Base-by-base conservation (phyloP, 306 rosid species). In the Hippophae tibetana region DNA sequence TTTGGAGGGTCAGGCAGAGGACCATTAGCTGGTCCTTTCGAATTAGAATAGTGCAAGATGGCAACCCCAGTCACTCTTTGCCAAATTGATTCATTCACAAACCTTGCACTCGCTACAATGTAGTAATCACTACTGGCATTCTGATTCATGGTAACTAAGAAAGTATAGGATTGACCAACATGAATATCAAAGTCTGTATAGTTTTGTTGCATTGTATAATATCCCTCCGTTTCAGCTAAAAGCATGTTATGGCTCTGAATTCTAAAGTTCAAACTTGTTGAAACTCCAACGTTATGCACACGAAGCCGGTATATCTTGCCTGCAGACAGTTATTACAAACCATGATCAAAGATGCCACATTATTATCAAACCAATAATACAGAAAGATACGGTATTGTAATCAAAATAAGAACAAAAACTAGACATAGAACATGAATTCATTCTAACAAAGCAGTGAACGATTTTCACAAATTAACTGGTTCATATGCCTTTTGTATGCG, bases 121-220 rank as follows among this genome's bases (percentile, higher is more conserved):
- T 87, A 90, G 81, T 87, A 90, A 68, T 87, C 98, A 40, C 87
- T 72, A 69, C 96, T 87, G 43, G 96, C 98, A 69, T 90, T 85
- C 68, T 90, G 98, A 69, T 87, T 92, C 71, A 78, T 81, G 56
- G 84, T 69, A 45, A 90, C 71, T 65, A 90, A 71, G 73, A 90
- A 90, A 50, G 92, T 77, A 69, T 79, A 85, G 40, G 98, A 90
- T 61, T 90, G 96, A 57, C 98, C 96, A 54, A 85, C 92, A 69
- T 85, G 96, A 61, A 90, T 83, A 67, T 90, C 98, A 51, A 90
- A 78, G 61, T 71, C 59, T 4, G 92, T 72, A 63, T 52, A 85
- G 70, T 90, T 87, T 69, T 76, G 68, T 71, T 85, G 94, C 49
- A 26, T 23, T 9, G 96, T 79, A 68, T 90, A 90, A 60, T 55